These are phyloP conservation scores for Pyrus bretschneideri DNA, from an alignment of 306 rosid genomes.

Conservation along the genomic window DNA sequence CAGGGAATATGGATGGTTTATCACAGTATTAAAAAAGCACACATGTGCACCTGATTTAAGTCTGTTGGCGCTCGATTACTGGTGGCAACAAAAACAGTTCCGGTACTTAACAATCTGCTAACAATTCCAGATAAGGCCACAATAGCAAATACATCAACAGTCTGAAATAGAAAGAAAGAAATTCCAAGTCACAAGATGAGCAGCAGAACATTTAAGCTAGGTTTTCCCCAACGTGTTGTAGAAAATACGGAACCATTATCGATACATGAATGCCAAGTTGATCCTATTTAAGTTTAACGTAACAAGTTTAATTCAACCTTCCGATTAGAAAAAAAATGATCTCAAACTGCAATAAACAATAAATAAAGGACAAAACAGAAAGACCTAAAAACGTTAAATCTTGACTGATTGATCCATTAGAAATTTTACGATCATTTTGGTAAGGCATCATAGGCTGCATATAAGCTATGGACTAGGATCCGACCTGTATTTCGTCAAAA, in stretches of 20 bases:
- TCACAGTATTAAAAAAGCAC: not conserved
- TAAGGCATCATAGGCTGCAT: not conserved
- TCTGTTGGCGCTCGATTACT: constrained; percentile 92
- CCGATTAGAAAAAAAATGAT: too few species aligned
- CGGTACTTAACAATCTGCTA: constrained; percentile 81
- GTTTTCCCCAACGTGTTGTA: not conserved
- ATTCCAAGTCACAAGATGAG: constrained; percentile 21
- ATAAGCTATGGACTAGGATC: not conserved
- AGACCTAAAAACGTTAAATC: too few species aligned
- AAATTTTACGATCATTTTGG: too few species aligned
- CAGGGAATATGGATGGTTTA: not conserved
- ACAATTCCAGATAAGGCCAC: constrained; percentile 99
- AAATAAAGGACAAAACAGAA: too few species aligned
- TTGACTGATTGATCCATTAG: too few species aligned
- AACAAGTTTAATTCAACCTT: too few species aligned
- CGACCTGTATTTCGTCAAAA: constrained; percentile 95
- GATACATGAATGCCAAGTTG: too few species aligned
- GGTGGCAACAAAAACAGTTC: constrained; percentile 91
- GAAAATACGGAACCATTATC: not conserved
- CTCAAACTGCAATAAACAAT: too few species aligned
- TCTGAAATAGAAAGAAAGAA: constrained; percentile 60
- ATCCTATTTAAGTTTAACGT: too few species aligned
- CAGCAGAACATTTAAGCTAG: not conserved
- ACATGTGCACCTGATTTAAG: constrained; percentile 59
- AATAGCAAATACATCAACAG: constrained; percentile 99